Conservation (phyloP, 345 rosid species). For the Eucalyptus regnans region DNA sequence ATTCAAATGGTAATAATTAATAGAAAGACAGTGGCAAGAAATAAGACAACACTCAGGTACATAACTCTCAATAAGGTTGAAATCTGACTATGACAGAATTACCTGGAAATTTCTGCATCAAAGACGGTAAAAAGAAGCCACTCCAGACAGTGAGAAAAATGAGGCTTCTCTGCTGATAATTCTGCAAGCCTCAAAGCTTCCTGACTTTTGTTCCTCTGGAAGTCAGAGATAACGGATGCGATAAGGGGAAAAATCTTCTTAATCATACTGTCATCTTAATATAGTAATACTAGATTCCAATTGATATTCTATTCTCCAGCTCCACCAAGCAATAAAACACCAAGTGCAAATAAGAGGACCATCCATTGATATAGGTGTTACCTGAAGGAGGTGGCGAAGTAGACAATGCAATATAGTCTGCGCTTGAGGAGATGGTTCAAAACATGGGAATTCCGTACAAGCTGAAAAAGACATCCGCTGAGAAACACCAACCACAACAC, state of each 20-base stretch:
- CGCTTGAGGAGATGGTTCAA: constrained; percentile 97
- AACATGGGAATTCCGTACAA: constrained; percentile 93
- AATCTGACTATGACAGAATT: not conserved
- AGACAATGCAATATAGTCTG: constrained; percentile 96
- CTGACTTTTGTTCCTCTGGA: constrained; percentile 81
- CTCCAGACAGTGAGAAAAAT: constrained; percentile 92
- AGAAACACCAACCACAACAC: constrained; percentile 92
- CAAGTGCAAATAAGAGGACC: not conserved
- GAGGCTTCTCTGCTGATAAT: constrained; percentile 92
- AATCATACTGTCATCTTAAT: not conserved
- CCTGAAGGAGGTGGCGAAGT: constrained; percentile 98
- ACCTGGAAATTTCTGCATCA: constrained; percentile 96
- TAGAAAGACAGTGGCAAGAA: not conserved
- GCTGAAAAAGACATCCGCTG: constrained; percentile 98
- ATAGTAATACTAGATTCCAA: not conserved
- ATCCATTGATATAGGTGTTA: not conserved
- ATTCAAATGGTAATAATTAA: not conserved
- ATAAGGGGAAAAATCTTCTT: not conserved
- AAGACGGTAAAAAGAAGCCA: constrained; percentile 99
- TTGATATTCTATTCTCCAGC: not conserved
- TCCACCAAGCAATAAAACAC: not conserved
- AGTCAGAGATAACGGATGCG: constrained; percentile 3
- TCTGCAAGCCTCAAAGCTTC: constrained; percentile 79
- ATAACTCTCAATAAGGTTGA: not conserved
- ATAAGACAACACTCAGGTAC: not conserved